Evolutionary conservation across 1,284 basidiomycete species (phyloP), one percentile per base, ranked within the genome.

Genomic region (Macrocystidia cucumis): DNA sequence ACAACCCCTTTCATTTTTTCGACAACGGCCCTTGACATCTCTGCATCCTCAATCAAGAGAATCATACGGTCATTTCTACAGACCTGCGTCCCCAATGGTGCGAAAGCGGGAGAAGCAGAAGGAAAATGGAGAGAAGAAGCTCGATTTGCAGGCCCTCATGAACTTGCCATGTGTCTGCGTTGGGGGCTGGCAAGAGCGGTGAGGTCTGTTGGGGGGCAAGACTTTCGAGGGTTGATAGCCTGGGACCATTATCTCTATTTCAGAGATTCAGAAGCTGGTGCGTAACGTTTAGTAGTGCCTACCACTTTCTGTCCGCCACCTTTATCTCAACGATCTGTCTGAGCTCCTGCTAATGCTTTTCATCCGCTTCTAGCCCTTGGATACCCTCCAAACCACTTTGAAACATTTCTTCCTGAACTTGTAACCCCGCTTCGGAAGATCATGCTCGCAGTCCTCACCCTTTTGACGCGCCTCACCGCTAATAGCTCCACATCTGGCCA

Each of bases 1-100:
- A 82, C 82, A 18, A 91, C 88, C 2, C 91, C 91, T 9, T 80
- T 93, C 59, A 78, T 95, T 42, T 92, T 95, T 63, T 87, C 84
- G 18, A 79, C 78, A 19, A 77, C 84, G 46, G 89, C 90, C 14
- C 75, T 95, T 39, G 90, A 93, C 50, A 69, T 92, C 29, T 82
- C 78, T 25, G 66, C 78, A 5, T 65, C 74, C 16, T 72, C 78
- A 26, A 78, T 89, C 45, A 79, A 72, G 45, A 65, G 79, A 36
- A 70, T 95, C 30, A 81, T 92, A 45, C 69, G 77, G 21, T 61
- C 80, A 1, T 95, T 91, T 60, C 57, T 93, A 20, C 60, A 64
- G 27, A 74, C 75, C 1, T 78, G 74, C 47, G 50, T 41, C 8
- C 29, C 48, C 26, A 45, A 48, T 18, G 58, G 57, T 37, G 65